These are phyloP conservation scores for Claviceps sp. DNA, from an alignment of 2,329 filamentous ascomycete genomes.

Conservation along the genomic window DNA sequence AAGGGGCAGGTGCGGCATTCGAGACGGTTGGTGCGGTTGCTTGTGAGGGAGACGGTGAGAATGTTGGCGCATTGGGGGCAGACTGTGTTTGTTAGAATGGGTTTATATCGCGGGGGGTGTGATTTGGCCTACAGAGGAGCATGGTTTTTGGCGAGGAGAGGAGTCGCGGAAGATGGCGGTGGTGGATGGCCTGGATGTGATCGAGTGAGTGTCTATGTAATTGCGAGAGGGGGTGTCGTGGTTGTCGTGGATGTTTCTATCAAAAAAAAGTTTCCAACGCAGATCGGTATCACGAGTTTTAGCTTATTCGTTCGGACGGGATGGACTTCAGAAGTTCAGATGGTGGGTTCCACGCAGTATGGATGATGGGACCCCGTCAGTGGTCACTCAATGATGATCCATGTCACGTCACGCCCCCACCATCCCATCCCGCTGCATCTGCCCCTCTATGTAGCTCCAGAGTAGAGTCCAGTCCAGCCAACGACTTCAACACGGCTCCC, in stretches of 20 bases:
- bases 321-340: background rate
- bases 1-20: conserved; percentile 95
- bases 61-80: conserved; percentile 77
- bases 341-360: background rate
- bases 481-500: too few relatives aligned
- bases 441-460: too few relatives aligned
- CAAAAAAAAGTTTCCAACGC: too few relatives aligned
- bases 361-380: too few relatives aligned
- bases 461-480: too few relatives aligned
- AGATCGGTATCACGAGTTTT: too few relatives aligned
- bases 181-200: background rate
- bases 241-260: too few relatives aligned
- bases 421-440: too few relatives aligned
- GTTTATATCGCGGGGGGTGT: background rate
- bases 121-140: conserved; percentile 47
- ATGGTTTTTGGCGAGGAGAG: conserved; percentile 25
- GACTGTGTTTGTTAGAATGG: conserved; percentile 33
- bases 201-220: too few relatives aligned
- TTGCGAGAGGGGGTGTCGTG: background rate
- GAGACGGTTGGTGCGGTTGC: conserved; percentile 60
- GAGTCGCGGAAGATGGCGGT: conserved; percentile 1
- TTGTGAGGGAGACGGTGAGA: conserved; percentile 55
- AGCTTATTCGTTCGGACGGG: too few relatives aligned
- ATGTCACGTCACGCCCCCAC: too few relatives aligned
- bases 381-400: too few relatives aligned